phyloP scores from a whole-genome alignment of 169 alveolate genomes.

The Pseudocohnilembus persalinus region DNA sequence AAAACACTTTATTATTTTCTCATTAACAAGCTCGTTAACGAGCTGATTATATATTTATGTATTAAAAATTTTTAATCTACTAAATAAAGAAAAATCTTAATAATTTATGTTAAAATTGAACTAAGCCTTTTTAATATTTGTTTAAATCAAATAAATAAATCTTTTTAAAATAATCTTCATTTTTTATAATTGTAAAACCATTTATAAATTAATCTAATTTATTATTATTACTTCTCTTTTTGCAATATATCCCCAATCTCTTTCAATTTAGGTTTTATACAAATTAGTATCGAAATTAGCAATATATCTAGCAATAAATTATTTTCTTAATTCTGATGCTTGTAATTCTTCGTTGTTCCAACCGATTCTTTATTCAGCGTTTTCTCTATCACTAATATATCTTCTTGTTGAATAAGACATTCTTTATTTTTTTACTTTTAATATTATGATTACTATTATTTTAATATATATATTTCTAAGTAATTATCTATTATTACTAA shows the following conservation, averaged over 20 bases:
- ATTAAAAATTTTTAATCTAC: too few relatives aligned
- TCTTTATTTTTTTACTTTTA: conserved; percentile 3
- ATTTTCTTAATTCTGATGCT: conserved; percentile 47
- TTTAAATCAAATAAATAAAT: too few relatives aligned
- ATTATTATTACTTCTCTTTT: conserved; percentile 62
- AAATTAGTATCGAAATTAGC: conserved; percentile 41
- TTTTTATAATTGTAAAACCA: too few relatives aligned
- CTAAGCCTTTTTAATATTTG: too few relatives aligned
- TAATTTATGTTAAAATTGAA: too few relatives aligned
- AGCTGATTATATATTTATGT: too few relatives aligned
- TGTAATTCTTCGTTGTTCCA: conserved; percentile 30
- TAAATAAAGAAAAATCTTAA: too few relatives aligned
- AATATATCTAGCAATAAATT: conserved; percentile 34
- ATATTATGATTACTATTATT: conserved; percentile 18
- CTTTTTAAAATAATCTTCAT: too few relatives aligned
- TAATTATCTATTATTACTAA: too few relatives aligned
- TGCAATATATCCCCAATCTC: conserved; percentile 71
- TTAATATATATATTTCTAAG: conserved; percentile 6
- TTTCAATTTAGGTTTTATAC: conserved; percentile 59
- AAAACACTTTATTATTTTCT: too few relatives aligned
- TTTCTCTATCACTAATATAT: conserved; percentile 36
- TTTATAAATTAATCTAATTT: too few relatives aligned
- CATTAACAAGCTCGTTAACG: too few relatives aligned
- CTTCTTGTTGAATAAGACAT: conserved; percentile 48
- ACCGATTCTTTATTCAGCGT: conserved; percentile 40